Base-by-base conservation (phyloP, 768 basidiomycete genomes). In the Russula abietina region DNA sequence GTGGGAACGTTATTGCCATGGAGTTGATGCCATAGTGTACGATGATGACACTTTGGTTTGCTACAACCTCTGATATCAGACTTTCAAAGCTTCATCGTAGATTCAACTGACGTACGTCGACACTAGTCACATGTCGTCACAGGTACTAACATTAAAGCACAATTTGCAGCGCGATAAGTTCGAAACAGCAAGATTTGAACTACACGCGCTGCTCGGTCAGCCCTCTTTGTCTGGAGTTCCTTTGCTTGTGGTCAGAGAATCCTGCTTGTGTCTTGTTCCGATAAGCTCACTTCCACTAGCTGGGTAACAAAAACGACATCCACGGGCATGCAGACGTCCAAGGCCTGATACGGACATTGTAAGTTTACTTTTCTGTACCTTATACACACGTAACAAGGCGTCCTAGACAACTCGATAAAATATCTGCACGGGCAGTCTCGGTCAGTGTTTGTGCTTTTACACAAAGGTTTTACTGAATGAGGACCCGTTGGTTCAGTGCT, bases 1-100 rank as follows among this genome's bases (percentile, higher is more conserved):
- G 87, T 97, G 92, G 91, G 92, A 94, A 73, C 80, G 94, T 49
- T 97, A 96, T 73, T 94, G 93, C 74, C 83, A 87, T 65, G 94
- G 93, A 10, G 92, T 92, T 1, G 92, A 96, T 71, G 94, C 94
- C 28, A 86, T 97, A 39, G 83, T 96, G 92, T 95, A 73, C 70
- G 89, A 73, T 4, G 11, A 33, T 16, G 51, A 22, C 33, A 22
- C 46, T 26, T 7, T 30, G 14, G 39, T 58, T 60, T 30, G 46
- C 28, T 28, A 33, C 50, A 16, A 7, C 22, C n/a, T 33, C 45
- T 33, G 26, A 61, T 55, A 10, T 30, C 16, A 46, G 39, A 26
- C 3, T 16, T 43, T 28, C n/a, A 38, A 69, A 96, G 93, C 22
- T 95, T 92, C 70, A 90, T 97, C n/a, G 89, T 97, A 24, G 94